Evolutionary conservation across 1,139 yeast genomes (phyloP), one percentile per base, ranked within the genome.

Genomic region (Candida sp.): DNA sequence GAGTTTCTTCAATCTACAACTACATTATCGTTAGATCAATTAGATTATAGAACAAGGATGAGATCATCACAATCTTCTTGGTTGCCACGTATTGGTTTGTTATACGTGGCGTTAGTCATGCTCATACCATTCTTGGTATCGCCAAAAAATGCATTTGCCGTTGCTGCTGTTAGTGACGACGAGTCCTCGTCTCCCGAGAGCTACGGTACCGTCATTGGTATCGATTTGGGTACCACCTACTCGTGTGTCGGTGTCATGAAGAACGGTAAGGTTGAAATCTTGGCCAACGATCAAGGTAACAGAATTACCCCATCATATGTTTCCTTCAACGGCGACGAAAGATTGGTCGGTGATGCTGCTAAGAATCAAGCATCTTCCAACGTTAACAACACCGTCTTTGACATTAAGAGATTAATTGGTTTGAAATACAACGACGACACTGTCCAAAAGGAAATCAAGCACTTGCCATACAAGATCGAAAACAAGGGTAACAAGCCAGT

Each of bases 191-290:
- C 78, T 37, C 70, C 76, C 40, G 86, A 83, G 53, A 79, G 70
- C 63, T 88, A 87, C 60, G 94, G 93, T 62, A 87, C 93, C 5
- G 94, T 88, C 42, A 88, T 88, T 63, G 96, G 96, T 70, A 88
- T 88, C 58, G 96, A 88, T 79, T 83, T 92, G 71, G 97, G 97
- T 66, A 90, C 97, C 45, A 75, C 79, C 32, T 90, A 90, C 75
- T 90, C 97, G 7, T 91, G 97, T 84, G 97, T 91, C 47, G 97
- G 96, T 67, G 96, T 90, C 45, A 90, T 91, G 96, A 88, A 88
- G 72, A 83, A 86, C 56, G 97, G 96, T 59, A 86, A 90, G 66
- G 97, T 92, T 53, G 97, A 90, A 74, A 91, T 91, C 62, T 77
- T 91, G 65, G 97, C 97, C 62, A 91, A 91, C 69, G 97, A 91